These are phyloP conservation scores for Coemansia sp. DNA, from an alignment of 192 early-diverging fungal genomes.

Conservation along the genomic window DNA sequence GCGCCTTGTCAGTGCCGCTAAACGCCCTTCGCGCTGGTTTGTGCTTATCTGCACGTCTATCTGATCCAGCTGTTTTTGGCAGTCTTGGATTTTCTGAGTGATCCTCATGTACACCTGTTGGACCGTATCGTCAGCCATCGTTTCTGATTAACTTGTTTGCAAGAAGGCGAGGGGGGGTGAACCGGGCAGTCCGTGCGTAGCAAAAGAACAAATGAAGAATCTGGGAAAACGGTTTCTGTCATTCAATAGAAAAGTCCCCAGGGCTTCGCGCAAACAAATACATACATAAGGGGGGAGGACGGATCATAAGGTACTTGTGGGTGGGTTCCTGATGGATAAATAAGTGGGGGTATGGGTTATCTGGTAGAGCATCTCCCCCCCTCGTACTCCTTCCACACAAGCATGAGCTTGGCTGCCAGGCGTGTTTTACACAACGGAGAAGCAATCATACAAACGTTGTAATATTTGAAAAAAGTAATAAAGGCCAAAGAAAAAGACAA, in stretches of 20 bases:
- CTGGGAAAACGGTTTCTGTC: too few relatives aligned
- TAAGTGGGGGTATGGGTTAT: too few relatives aligned
- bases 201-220: too few relatives aligned
- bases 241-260: too few relatives aligned
- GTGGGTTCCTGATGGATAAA: too few relatives aligned
- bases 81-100: constrained; percentile 45
- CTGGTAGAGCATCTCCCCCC: too few relatives aligned
- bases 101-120: constrained; percentile 51
- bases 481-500: constrained; percentile 1
- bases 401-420: too few relatives aligned
- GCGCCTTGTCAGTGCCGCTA: constrained; percentile 45
- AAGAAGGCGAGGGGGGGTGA: neutral
- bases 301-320: too few relatives aligned
- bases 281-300: too few relatives aligned
- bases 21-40: constrained; percentile 52
- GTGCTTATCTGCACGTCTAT: constrained; percentile 46
- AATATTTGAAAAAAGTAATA: neutral
- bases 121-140: constrained; percentile 37
- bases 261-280: too few relatives aligned
- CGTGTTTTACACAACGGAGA: neutral
- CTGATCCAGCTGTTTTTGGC: constrained; percentile 44
- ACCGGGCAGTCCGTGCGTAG: too few relatives aligned
- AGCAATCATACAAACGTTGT: neutral
- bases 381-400: too few relatives aligned
- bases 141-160: neutral